Evolutionary conservation across 768 basidiomycete species (phyloP).

Genomic region (Boletales sp.): DNA sequence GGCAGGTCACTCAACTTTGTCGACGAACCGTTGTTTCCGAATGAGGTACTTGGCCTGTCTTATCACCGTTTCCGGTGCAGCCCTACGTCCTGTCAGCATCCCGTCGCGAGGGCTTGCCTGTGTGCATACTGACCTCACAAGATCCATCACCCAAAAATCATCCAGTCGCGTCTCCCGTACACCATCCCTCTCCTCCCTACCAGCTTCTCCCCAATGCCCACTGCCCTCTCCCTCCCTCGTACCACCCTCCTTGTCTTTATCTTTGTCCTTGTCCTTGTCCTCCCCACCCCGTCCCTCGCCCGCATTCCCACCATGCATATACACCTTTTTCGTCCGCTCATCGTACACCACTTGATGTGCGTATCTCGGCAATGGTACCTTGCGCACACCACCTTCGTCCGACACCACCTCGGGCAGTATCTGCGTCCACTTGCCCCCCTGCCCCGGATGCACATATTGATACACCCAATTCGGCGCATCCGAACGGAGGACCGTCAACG

Average conservation of each 20-base stretch:
- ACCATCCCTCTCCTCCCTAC: background rate
- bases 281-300: constrained; percentile 34
- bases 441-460: constrained; percentile 46
- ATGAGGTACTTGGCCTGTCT: constrained; percentile 61
- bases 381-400: constrained; percentile 1
- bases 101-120: background rate
- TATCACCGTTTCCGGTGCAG: constrained; percentile 58
- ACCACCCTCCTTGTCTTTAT: background rate
- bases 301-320: constrained; percentile 76
- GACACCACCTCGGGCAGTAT: constrained; percentile 26
- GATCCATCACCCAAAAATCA: constrained; percentile 76
- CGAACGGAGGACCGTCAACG: constrained; percentile 40
- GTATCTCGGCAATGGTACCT: constrained; percentile 58
- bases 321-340: constrained; percentile 49
- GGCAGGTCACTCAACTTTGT: background rate
- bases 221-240: background rate
- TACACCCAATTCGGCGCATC: constrained; percentile 67
- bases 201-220: background rate
- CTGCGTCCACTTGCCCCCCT: constrained; percentile 64
- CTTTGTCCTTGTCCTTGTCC: constrained; percentile 25
- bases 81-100: constrained; percentile 36
- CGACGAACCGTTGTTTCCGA: constrained; percentile 65
- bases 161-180: constrained; percentile 51
- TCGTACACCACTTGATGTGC: constrained; percentile 82
- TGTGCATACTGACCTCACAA: constrained; percentile 49